A percentile compares a stretch with the other conserved stretches of the same genome.
phyloP scores from a whole-genome alignment of 2,329 filamentous ascomycete species.

The Sphaerulina populicola region DNA sequence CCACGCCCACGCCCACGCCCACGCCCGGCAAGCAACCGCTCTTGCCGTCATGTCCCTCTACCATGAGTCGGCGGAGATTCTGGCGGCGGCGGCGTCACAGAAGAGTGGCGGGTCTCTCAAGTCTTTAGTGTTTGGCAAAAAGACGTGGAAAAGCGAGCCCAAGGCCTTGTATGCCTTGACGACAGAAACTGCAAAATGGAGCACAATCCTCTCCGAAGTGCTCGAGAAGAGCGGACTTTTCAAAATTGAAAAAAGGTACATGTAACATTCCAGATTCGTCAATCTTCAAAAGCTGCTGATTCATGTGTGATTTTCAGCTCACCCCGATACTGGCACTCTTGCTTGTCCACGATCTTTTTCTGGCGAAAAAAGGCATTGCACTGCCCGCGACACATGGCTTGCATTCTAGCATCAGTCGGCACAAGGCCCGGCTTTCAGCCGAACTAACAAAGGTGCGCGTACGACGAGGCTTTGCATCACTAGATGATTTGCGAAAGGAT shows the following conservation, averaged over 20 bases:
- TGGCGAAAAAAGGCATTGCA: constrained; percentile 73
- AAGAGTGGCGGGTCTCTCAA: constrained; percentile 76
- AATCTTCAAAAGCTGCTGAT: too few species aligned
- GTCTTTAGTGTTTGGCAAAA: constrained; percentile 69
- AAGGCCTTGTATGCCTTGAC: constrained; percentile 82
- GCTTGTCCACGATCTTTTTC: constrained; percentile 74
- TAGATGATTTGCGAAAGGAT: constrained; percentile 57
- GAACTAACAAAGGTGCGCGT: constrained; percentile 77
- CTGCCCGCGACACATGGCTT: constrained; percentile 73
- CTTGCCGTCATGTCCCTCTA: constrained; percentile 74
- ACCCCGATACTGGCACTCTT: constrained; percentile 72
- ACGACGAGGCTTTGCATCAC: constrained; percentile 57
- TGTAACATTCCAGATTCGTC: constrained; percentile 41
- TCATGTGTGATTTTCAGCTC: constrained; percentile 47
- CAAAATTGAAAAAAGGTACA: constrained; percentile 73
- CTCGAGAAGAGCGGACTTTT: constrained; percentile 72
- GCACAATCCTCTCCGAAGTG: constrained; percentile 74
- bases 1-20: too few species aligned
- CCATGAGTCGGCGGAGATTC: constrained; percentile 73
- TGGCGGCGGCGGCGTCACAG: constrained; percentile 54
- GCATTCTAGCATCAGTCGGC: constrained; percentile 63
- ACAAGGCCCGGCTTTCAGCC: constrained; percentile 70
- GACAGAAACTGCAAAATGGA: constrained; percentile 86
- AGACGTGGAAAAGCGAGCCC: constrained; percentile 65
- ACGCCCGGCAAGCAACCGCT: neutral